phyloP scores from a whole-genome alignment of 768 basidiomycete species.

The Mrakia frigida region DNA sequence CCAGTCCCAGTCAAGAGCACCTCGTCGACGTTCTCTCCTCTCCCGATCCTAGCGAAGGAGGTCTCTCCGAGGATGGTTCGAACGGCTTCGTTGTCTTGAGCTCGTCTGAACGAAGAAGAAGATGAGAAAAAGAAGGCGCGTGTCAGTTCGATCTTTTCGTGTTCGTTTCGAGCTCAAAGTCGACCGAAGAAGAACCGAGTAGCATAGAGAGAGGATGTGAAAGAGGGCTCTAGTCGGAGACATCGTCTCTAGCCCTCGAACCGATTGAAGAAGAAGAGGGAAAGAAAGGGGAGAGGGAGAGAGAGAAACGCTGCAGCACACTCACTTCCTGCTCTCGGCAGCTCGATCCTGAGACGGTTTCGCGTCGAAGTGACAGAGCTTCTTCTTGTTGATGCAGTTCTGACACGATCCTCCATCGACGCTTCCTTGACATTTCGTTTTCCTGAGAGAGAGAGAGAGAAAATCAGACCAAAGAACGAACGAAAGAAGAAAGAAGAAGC shows the following conservation, averaged over 20 bases:
- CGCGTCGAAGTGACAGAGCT: background rate
- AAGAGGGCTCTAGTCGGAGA: background rate
- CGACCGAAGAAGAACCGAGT: background rate
- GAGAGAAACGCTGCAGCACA: background rate
- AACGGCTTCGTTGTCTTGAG: constrained; percentile 8
- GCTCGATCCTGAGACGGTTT: constrained; percentile 5
- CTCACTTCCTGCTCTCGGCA: constrained; percentile 9
- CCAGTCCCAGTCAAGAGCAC: background rate
- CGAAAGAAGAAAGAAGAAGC: background rate
- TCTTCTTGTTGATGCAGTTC: constrained; percentile 10
- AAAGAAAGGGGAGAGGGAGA: background rate
- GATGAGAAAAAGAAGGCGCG: background rate
- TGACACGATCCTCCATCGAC: background rate
- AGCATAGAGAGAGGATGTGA: background rate
- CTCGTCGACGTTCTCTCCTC: background rate
- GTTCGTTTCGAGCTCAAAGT: background rate
- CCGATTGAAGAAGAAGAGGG: background rate
- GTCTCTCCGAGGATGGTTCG: background rate
- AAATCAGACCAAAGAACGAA: background rate
- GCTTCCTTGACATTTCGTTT: constrained; percentile 12
- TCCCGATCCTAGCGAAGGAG: background rate
- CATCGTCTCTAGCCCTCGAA: background rate
- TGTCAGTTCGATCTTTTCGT: background rate
- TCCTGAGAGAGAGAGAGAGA: background rate
- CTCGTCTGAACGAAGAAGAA: background rate